Evolutionary conservation across 2,329 filamentous ascomycete species (phyloP).

Genomic region (Coccinonectria pachysandricola): DNA sequence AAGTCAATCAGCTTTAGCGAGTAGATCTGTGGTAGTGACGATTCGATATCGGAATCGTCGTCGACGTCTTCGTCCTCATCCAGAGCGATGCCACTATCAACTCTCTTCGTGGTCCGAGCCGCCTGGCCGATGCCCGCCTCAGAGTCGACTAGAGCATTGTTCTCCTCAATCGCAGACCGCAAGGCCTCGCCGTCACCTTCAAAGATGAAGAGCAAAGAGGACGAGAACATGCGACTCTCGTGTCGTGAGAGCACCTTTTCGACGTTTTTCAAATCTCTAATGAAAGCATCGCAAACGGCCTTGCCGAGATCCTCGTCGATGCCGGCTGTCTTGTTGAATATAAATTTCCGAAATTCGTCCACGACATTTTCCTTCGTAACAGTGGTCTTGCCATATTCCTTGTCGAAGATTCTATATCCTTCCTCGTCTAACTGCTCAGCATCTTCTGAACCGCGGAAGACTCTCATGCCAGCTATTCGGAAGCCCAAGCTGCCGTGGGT

Average conservation of each 20-base stretch:
- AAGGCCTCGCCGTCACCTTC: slow-evolving; percentile 52
- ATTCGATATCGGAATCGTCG: slow-evolving; percentile 40
- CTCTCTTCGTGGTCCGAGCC: slow-evolving; percentile 31
- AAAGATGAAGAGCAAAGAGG: slow-evolving; percentile 52
- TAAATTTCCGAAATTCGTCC: slow-evolving; percentile 43
- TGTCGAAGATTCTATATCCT: slow-evolving; percentile 50
- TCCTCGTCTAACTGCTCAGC: slow-evolving; percentile 40
- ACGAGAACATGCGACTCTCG: slow-evolving; percentile 55
- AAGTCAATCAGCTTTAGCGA: slow-evolving; percentile 90
- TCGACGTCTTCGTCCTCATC: slow-evolving; percentile 31
- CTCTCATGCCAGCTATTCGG: slow-evolving; percentile 55
- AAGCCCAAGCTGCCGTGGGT: slow-evolving; percentile 53
- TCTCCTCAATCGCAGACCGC: slow-evolving; percentile 41
- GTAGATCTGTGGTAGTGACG: slow-evolving; percentile 52
- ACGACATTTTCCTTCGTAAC: slow-evolving; percentile 45
- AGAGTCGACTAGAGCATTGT: slow-evolving; percentile 38
- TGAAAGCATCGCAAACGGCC: slow-evolving; percentile 43
- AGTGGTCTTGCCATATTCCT: slow-evolving; percentile 46
- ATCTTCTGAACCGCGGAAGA: slow-evolving; percentile 47
- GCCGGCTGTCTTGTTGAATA: slow-evolving; percentile 49
- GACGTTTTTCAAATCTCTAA: slow-evolving; percentile 41
- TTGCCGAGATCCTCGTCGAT: slow-evolving; percentile 48
- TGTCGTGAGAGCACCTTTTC: slow-evolving; percentile 42
- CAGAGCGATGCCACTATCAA: slow-evolving; percentile 46
- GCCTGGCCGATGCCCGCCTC: slow-evolving; percentile 34